These are phyloP conservation scores for Calocybe cyanea DNA, from an alignment of 768 basidiomycete genomes.

Conservation along the genomic window DNA sequence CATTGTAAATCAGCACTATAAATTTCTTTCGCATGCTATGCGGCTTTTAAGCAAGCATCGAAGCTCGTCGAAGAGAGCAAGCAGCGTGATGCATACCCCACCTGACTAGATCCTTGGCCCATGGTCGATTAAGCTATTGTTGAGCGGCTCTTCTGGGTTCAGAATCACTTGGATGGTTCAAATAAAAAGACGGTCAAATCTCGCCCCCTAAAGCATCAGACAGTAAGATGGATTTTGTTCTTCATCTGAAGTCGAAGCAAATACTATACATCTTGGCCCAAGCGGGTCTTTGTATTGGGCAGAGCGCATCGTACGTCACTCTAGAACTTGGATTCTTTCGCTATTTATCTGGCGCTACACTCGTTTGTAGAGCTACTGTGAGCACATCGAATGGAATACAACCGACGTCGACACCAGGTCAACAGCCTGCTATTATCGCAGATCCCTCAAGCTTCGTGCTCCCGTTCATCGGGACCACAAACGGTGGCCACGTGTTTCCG, in stretches of 20 bases:
- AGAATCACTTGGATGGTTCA: too few relatives aligned
- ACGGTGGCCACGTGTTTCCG: conserved; percentile 65
- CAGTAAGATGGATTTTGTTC: not conserved
- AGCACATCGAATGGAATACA: not conserved
- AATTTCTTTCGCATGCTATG: not conserved
- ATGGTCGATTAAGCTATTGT: too few relatives aligned
- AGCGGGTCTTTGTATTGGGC: not conserved
- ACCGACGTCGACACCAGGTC: not conserved
- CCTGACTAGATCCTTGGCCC: too few relatives aligned
- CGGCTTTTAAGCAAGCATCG: not conserved
- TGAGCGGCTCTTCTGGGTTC: too few relatives aligned
- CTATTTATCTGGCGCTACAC: too few relatives aligned
- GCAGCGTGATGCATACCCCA: too few relatives aligned
- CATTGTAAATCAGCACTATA: not conserved
- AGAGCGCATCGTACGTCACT: not conserved
- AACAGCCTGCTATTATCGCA: conserved; percentile 11
- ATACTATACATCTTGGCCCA: not conserved
- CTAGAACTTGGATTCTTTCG: not conserved
- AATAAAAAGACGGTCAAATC: too few relatives aligned
- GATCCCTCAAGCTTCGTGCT: conserved; percentile 47
- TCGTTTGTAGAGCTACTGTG: not conserved
- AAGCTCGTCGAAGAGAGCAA: not conserved
- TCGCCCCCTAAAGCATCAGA: too few relatives aligned
- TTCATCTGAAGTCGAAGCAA: not conserved
- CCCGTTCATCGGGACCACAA: conserved; percentile 61